Percentiles rank a stretch among this genome's conserved stretches.
Evolutionary conservation across 1,139 yeast species (phyloP).

Genomic region (Taphrina communis): DNA sequence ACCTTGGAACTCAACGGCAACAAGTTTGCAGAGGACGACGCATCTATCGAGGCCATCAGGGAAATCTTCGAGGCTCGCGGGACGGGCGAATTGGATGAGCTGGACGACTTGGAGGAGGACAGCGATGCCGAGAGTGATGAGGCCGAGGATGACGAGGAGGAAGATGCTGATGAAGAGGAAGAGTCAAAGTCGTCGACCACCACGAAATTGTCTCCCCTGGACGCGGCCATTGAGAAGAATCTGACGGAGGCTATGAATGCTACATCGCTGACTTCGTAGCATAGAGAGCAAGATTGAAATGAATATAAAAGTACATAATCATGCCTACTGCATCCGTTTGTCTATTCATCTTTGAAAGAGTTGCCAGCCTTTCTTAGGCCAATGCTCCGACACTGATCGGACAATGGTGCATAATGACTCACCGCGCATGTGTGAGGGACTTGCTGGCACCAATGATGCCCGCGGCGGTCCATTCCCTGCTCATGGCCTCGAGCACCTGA

Average conservation of each 20-base stretch:
- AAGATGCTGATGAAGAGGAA: slow-evolving; percentile 61
- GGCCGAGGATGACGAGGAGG: slow-evolving; percentile 71
- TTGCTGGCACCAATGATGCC: slow-evolving; percentile 15
- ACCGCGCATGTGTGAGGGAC: background rate
- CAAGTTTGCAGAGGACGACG: slow-evolving; percentile 79
- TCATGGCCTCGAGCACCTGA: slow-evolving; percentile 35
- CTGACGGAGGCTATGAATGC: slow-evolving; percentile 49
- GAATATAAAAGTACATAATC: background rate
- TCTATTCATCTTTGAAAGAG: too few relatives aligned
- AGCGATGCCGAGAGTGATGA: slow-evolving; percentile 86
- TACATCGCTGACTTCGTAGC: slow-evolving; percentile 4
- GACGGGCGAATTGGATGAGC: slow-evolving; percentile 81
- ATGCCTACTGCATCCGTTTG: background rate
- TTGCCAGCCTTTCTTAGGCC: background rate
- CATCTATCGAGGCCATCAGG: slow-evolving; percentile 61
- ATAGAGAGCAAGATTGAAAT: background rate
- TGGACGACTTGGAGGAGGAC: slow-evolving; percentile 90
- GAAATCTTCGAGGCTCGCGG: slow-evolving; percentile 75
- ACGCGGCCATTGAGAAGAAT: slow-evolving; percentile 50
- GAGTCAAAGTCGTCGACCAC: slow-evolving; percentile 48
- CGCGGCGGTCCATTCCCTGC: slow-evolving; percentile 24
- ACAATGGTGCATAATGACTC: too few relatives aligned
- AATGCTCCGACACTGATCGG: too few relatives aligned
- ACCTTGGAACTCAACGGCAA: slow-evolving; percentile 88
- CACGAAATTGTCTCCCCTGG: slow-evolving; percentile 65